Base-by-base conservation (phyloP, 441 rosid genomes). In the Cnidoscolus chayamansa region DNA sequence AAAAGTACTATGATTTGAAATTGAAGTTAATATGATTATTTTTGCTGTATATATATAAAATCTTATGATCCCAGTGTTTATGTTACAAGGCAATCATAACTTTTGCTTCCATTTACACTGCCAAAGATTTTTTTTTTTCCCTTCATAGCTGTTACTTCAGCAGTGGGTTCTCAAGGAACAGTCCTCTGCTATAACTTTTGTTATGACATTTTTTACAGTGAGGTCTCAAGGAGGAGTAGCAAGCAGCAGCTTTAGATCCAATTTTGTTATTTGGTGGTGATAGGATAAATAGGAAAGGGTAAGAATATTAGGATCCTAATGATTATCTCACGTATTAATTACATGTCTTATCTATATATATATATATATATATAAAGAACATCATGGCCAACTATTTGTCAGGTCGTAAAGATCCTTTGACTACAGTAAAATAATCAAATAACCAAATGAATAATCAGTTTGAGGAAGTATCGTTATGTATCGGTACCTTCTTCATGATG, bases 141-240 rank as follows among this genome's bases (percentile, higher is more conserved):
- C 65, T 12, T 58, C 47, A 66, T 20, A 55, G 71, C 10, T 4
- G 1, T 25, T 5, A 37, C 51, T 31, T 31, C 10, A 47, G 10
- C 47, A 19, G 16, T 69, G 43, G 58, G 53, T 32, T 48, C 58
- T 61, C 53, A 35, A 48, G 57, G 63, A 68, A 68, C 32, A 56
- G 11, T 56, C 13, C 43, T 37, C 47, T 61, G 59, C 13, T 62
- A 16, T 56, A 60, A 19, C 48, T 51, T 43, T 51, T 61, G 25
- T 32, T 35, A 13, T n/a, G 50, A 11, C 13, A 20, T 40, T n/a
- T 62, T 51, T 51, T 51, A 51, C 10, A n/a, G 25, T 25, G 25
- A 25, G 25, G 25, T 25, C 25, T 25, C 25, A 25, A 25, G 25
- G 25, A 25, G 45, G 49, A 37, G 63, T 17, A 20, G 0, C n/a